Evolutionary conservation across 208 protist genomes (phyloP).

Genomic region (Novymonas esmeraldas): DNA sequence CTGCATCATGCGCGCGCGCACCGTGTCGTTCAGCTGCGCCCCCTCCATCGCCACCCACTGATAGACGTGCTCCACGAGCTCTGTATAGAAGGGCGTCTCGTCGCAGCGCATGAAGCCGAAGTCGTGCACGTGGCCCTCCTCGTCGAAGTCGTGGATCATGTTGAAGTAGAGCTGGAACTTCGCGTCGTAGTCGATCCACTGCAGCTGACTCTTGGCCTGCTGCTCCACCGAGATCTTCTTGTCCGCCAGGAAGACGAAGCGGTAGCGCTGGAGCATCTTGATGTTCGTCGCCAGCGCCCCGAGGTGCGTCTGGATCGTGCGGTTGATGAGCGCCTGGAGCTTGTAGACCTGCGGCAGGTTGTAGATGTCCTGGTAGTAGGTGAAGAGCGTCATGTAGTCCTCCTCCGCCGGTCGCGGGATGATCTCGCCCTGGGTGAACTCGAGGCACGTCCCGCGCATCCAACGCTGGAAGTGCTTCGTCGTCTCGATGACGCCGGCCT

Average conservation of each 20-base stretch:
- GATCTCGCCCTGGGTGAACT: slow-evolving; percentile 92
- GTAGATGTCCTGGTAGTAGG: slow-evolving; percentile 95
- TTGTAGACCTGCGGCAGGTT: slow-evolving; percentile 90
- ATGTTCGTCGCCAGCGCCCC: slow-evolving; percentile 89
- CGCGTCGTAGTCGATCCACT: slow-evolving; percentile 95
- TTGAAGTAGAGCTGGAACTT: slow-evolving; percentile 95
- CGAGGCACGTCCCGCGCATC: slow-evolving; percentile 96
- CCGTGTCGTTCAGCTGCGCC: slow-evolving; percentile 92
- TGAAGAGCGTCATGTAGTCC: slow-evolving; percentile 87
- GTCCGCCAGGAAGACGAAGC: slow-evolving; percentile 94
- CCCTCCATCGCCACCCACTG: slow-evolving; percentile 95
- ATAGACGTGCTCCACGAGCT: slow-evolving; percentile 91
- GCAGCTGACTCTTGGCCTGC: slow-evolving; percentile 92
- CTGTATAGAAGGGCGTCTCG: slow-evolving; percentile 88
- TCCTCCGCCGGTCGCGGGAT: slow-evolving; percentile 86
- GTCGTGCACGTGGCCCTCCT: slow-evolving; percentile 84
- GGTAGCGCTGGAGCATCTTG: slow-evolving; percentile 93
- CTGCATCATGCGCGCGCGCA: slow-evolving; percentile 79
- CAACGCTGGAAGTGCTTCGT: slow-evolving; percentile 96
- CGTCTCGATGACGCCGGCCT: slow-evolving; percentile 92
- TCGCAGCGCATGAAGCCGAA: slow-evolving; percentile 97
- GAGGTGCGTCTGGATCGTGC: slow-evolving; percentile 92
- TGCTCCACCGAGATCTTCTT: slow-evolving; percentile 95
- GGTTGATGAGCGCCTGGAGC: slow-evolving; percentile 90
- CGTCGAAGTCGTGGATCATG: slow-evolving; percentile 93